Conservation (phyloP, 2,329 filamentous ascomycete species). For the Anthostomella pinea region DNA sequence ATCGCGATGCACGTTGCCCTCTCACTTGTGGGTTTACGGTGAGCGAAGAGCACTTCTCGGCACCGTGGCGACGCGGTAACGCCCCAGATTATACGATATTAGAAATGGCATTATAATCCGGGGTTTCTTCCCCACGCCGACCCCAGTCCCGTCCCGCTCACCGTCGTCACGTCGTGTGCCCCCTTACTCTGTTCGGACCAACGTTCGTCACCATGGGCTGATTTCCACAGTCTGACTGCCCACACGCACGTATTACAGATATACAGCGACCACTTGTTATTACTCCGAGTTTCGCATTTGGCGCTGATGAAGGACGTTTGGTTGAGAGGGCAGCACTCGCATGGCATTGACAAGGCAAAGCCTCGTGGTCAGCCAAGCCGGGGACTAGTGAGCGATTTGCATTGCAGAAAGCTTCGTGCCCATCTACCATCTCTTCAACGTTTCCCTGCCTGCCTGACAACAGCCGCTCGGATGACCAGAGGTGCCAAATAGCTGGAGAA, state of each 20-base stretch:
- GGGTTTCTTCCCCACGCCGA: constrained; percentile 20
- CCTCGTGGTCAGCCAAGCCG: background rate
- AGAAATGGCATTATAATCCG: background rate
- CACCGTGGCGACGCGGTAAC: too few relatives aligned
- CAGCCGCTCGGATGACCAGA: constrained; percentile 3
- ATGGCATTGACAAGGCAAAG: background rate
- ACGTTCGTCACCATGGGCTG: constrained; percentile 8
- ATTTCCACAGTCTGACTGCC: background rate
- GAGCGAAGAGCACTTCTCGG: too few relatives aligned
- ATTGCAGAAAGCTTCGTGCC: constrained; percentile 1
- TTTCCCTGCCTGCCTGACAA: background rate
- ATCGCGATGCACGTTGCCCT: background rate
- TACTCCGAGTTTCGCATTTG: too few relatives aligned
- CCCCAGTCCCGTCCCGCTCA: constrained; percentile 13
- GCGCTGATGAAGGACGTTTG: background rate
- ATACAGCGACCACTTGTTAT: too few relatives aligned
- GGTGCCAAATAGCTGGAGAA: too few relatives aligned
- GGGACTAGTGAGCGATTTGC: background rate
- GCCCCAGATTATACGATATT: background rate
- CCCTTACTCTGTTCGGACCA: constrained; percentile 17
- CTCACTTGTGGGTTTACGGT: background rate
- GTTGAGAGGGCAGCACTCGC: background rate
- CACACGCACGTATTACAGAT: too few relatives aligned
- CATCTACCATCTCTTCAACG: background rate
- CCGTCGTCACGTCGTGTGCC: constrained; percentile 22